Percentiles rank a stretch among this genome's conserved stretches.
Evolutionary conservation across 139 green algal species (phyloP).

Genomic region (Chlorokybus atmophyticus): DNA sequence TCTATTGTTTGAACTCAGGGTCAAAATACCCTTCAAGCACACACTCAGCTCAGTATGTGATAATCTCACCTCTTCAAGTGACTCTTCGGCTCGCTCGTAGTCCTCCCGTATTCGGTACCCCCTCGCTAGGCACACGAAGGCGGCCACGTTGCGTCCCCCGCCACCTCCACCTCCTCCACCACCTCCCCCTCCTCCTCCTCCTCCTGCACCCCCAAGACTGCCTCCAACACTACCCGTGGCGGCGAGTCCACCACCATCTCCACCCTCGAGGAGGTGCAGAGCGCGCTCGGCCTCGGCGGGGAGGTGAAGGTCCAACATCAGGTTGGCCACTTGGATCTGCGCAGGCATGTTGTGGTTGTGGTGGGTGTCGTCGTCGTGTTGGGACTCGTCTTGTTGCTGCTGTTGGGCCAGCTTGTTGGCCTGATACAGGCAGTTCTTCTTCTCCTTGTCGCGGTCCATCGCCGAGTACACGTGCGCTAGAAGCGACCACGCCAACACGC

Average conservation of each 20-base stretch:
- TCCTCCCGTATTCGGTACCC: not conserved
- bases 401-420: conserved; percentile 1
- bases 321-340: not conserved
- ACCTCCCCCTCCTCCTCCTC: no score
- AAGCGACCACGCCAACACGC: not conserved
- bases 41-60: no score
- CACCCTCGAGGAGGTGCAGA: no score
- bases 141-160: not conserved
- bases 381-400: no score
- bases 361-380: no score
- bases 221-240: no score
- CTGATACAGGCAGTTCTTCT: not conserved
- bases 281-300: not conserved
- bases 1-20: no score
- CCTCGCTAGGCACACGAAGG: not conserved
- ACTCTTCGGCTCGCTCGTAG: not conserved
- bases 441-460: not conserved
- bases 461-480: not conserved
- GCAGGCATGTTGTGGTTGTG: no score
- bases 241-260: no score
- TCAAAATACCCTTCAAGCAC: no score
- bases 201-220: no score
- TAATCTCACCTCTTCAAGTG: not conserved
- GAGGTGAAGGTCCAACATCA: not conserved
- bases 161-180: not conserved